Conservation (phyloP, 1,284 basidiomycete genomes). For the Schizophyllum commune region DNA sequence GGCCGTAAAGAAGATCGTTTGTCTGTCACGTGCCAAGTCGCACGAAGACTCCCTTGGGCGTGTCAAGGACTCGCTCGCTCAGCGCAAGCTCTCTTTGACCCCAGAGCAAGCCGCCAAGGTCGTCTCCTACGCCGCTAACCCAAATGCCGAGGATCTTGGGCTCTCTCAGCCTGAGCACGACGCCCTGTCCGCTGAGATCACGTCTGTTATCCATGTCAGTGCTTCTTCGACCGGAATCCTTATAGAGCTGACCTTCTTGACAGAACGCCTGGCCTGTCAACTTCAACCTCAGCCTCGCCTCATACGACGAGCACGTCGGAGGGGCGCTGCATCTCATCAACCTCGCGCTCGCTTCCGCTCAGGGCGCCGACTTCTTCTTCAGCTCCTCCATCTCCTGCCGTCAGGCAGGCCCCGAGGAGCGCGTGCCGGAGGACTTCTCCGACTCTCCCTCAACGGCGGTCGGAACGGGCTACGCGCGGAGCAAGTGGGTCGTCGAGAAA, state of each 20-base stretch:
- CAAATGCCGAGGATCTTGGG: conserved; percentile 33
- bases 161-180: conserved; percentile 29
- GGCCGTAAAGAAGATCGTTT: conserved; percentile 36
- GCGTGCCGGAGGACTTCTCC: conserved; percentile 31
- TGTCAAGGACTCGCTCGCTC: conserved; percentile 26
- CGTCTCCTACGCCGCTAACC: conserved; percentile 35
- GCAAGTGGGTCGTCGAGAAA: conserved; percentile 59
- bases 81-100: conserved; percentile 19
- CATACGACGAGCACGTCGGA: conserved; percentile 42
- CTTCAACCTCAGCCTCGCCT: conserved; percentile 36
- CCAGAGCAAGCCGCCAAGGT: conserved; percentile 21
- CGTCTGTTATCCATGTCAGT: conserved; percentile 42
- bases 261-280: conserved; percentile 44
- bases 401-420: conserved; percentile 20
- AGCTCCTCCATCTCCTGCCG: conserved; percentile 44
- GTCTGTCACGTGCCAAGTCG: conserved; percentile 42
- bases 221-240: neutral
- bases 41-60: conserved; percentile 29
- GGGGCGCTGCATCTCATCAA: conserved; percentile 49
- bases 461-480: conserved; percentile 47
- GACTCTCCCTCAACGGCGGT: conserved; percentile 29
- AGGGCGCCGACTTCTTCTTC: conserved; percentile 44
- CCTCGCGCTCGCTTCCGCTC: conserved; percentile 33
- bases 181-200: conserved; percentile 27
- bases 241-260: conserved; percentile 5